Evolutionary conservation across 2,329 filamentous ascomycete species (phyloP).

Genomic region (Colletotrichum orchidophilum): DNA sequence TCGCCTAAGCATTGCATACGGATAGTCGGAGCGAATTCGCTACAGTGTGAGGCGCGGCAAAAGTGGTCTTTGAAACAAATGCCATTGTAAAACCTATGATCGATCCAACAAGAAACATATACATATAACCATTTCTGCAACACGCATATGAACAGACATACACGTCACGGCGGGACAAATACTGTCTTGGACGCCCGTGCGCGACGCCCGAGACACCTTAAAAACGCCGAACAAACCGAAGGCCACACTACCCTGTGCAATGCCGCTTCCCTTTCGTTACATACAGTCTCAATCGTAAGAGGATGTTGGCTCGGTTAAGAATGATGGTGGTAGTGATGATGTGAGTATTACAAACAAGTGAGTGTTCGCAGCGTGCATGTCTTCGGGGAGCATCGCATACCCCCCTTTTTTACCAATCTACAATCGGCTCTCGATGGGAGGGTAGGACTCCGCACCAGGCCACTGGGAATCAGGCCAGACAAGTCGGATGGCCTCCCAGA

Average conservation of each 20-base stretch:
- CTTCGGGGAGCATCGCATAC: background rate
- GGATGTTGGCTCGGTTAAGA: background rate
- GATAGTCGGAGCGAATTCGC: background rate
- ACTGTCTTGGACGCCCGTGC: slow-evolving; percentile 6
- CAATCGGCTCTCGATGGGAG: slow-evolving; percentile 81
- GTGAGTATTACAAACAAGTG: slow-evolving; percentile 10
- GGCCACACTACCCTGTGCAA: background rate
- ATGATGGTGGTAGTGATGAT: background rate
- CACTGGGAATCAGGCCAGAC: slow-evolving; percentile 93
- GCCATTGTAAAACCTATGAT: background rate
- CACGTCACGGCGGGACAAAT: background rate
- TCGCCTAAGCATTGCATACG: background rate
- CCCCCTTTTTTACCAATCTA: slow-evolving; percentile 51
- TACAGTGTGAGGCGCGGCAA: background rate
- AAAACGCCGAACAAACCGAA: background rate
- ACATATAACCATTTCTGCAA: background rate
- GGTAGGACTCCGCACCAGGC: slow-evolving; percentile 76
- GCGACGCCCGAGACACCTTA: background rate
- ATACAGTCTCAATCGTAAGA: slow-evolving; percentile 2
- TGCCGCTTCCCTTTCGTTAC: slow-evolving; percentile 4
- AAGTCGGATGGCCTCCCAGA: slow-evolving; percentile 91
- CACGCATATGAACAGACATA: background rate
- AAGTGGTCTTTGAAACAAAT: background rate
- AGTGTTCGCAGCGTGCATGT: background rate
- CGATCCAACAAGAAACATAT: background rate